Conservation (phyloP, 116 monocot species). For the Phalaenopsis hybrid region DNA sequence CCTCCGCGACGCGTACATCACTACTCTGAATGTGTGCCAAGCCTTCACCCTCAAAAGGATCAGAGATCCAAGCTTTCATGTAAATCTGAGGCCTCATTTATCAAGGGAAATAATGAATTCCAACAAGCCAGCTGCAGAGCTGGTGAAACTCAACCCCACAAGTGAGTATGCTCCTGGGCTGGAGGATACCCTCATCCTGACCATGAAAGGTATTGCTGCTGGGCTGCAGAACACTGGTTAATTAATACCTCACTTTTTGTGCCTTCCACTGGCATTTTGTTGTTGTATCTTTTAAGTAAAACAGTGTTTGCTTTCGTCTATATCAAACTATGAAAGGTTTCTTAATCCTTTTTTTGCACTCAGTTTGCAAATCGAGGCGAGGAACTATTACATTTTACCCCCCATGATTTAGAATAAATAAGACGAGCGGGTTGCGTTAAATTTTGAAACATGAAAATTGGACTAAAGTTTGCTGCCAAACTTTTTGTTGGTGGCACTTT, state of each 20-base stretch:
- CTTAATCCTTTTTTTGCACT: background rate
- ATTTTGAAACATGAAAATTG: no score
- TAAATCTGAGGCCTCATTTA: constrained; percentile 61
- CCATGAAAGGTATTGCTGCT: constrained; percentile 98
- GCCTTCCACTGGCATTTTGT: no score
- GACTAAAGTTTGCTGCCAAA: no score
- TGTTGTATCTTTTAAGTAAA: no score
- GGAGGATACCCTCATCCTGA: constrained; percentile 91
- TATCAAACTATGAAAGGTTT: no score
- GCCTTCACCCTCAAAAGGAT: constrained; percentile 84
- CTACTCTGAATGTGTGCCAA: constrained; percentile 83
- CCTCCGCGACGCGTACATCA: constrained; percentile 74
- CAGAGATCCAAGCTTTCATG: constrained; percentile 65
- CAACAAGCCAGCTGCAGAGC: constrained; percentile 61
- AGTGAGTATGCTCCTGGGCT: constrained; percentile 93
- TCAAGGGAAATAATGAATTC: constrained; percentile 54
- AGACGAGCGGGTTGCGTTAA: background rate
- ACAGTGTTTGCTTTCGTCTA: no score
- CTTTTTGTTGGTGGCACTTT: no score
- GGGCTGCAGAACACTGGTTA: constrained; percentile 97
- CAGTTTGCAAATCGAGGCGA: background rate
- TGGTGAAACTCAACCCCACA: constrained; percentile 81
- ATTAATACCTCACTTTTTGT: constrained; percentile 6
- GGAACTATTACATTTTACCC: background rate
- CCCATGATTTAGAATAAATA: background rate